A percentile compares a stretch with the other conserved stretches of the same genome.
Conservation (phyloP, 495 filamentous ascomycete genomes). For the Bacidia rubella region DNA sequence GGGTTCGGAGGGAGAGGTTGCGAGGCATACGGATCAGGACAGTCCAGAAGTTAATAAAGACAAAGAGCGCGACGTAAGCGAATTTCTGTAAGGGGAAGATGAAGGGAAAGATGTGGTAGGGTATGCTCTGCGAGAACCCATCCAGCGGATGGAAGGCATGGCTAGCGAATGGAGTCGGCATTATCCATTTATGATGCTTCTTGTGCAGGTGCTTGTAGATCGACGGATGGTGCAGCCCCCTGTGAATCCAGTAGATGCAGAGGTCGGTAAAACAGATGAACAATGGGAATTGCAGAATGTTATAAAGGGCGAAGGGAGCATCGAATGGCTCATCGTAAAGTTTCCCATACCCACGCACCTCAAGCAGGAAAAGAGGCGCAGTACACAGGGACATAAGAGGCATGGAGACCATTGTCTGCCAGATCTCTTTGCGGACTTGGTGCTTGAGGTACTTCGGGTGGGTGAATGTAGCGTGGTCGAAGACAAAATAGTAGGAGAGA, state of each 20-base stretch:
- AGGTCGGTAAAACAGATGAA: conserved; percentile 91
- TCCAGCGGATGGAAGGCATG: conserved; percentile 94
- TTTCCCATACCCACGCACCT: conserved; percentile 75
- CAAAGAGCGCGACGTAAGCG: conserved; percentile 73
- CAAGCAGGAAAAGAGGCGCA: conserved; percentile 65
- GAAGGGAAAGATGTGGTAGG: conserved; percentile 90
- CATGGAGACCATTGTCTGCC: conserved; percentile 58
- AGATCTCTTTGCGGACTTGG: conserved; percentile 78
- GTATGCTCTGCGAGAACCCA: conserved; percentile 81
- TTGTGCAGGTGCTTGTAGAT: conserved; percentile 89
- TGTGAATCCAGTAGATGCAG: conserved; percentile 91
- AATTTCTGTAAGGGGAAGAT: conserved; percentile 87
- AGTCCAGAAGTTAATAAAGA: conserved; percentile 95
- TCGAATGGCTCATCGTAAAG: conserved; percentile 68
- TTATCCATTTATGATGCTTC: conserved; percentile 98
- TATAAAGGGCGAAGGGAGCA: conserved; percentile 63
- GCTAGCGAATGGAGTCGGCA: conserved; percentile 86
- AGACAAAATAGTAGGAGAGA: conserved; percentile 82
- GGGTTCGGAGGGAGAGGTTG: neutral
- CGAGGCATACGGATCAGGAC: conserved; percentile 60
- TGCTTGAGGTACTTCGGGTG: conserved; percentile 95
- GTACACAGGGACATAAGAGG: conserved; percentile 79
- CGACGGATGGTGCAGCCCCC: conserved; percentile 67
- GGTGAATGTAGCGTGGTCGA: conserved; percentile 77
- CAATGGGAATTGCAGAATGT: conserved; percentile 74